Percentiles rank a stretch among this genome's conserved stretches.
Conservation (phyloP, 305 asterid genomes). For the Rubia balearica region DNA sequence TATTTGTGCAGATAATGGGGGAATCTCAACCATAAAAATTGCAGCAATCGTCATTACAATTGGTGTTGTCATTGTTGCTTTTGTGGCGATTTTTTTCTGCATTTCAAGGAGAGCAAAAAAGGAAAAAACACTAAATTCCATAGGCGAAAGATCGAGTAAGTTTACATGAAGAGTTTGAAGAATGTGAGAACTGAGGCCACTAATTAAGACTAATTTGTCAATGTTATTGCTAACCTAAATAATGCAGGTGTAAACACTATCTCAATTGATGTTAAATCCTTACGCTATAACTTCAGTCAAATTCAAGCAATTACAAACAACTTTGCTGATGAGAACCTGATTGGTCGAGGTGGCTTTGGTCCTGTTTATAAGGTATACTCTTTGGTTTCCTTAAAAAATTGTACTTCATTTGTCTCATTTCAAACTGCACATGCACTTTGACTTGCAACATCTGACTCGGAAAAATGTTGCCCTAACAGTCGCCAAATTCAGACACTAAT, state of each 20-base stretch:
- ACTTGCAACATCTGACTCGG: too few relatives aligned
- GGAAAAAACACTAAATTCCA: too few relatives aligned
- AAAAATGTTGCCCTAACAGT: too few relatives aligned
- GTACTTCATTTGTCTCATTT: too few relatives aligned
- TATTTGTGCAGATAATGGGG: neutral
- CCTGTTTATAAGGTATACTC: conserved; percentile 6
- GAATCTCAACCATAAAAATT: neutral
- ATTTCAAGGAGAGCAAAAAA: neutral
- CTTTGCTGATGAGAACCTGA: neutral
- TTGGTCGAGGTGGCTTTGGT: conserved; percentile 13
- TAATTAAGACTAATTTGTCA: neutral
- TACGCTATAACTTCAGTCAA: neutral
- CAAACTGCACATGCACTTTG: too few relatives aligned
- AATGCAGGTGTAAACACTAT: neutral
- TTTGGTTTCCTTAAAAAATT: neutral
- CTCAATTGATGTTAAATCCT: neutral
- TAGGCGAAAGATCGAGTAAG: neutral
- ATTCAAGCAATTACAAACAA: conserved; percentile 4
- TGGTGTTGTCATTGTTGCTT: neutral
- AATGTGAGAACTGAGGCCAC: neutral
- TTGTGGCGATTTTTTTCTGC: neutral
- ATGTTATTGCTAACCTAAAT: neutral
- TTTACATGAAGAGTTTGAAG: neutral
- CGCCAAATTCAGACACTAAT: too few relatives aligned
- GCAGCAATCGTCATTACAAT: neutral